Evolutionary conservation across 139 green algal genomes (phyloP).

Genomic region (Tetradesmus obliquus): DNA sequence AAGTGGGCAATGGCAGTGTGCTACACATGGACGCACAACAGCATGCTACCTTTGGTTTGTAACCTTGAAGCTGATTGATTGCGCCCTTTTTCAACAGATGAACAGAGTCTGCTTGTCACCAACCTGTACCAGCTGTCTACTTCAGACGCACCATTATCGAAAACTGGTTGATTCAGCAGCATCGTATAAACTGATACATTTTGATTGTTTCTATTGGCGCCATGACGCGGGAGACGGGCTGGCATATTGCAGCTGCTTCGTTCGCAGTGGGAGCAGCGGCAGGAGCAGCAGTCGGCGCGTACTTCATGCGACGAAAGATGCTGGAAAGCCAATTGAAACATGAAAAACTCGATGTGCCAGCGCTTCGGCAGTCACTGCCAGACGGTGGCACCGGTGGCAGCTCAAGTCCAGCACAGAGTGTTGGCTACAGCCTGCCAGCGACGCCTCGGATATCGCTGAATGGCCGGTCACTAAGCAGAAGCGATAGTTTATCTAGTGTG

Average conservation of each 20-base stretch:
- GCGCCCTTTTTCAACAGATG: too few species aligned
- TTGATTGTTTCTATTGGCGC: not conserved
- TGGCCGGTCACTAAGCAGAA: not conserved
- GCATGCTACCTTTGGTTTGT: too few species aligned
- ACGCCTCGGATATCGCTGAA: slow-evolving; percentile 9
- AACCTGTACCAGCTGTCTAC: not conserved
- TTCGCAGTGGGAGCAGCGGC: slow-evolving; percentile 12
- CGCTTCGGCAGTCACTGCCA: not conserved
- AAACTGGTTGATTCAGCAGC: not conserved
- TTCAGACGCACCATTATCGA: not conserved
- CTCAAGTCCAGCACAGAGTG: not conserved
- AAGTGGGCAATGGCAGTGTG: too few species aligned
- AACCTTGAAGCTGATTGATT: too few species aligned
- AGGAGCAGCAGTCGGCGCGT: slow-evolving; percentile 26
- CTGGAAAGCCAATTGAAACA: not conserved
- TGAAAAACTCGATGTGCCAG: not conserved
- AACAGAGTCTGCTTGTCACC: too few species aligned
- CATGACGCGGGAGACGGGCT: not conserved
- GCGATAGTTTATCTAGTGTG: not conserved
- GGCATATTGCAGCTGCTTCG: not conserved
- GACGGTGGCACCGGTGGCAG: not conserved
- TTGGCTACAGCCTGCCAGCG: slow-evolving; percentile 26
- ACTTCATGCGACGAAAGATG: slow-evolving; percentile 9
- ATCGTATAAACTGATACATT: not conserved
- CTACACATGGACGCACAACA: too few species aligned